Base-by-base conservation (phyloP, 805 yeast genomes). In the Wickerhamomyces tratensis region DNA sequence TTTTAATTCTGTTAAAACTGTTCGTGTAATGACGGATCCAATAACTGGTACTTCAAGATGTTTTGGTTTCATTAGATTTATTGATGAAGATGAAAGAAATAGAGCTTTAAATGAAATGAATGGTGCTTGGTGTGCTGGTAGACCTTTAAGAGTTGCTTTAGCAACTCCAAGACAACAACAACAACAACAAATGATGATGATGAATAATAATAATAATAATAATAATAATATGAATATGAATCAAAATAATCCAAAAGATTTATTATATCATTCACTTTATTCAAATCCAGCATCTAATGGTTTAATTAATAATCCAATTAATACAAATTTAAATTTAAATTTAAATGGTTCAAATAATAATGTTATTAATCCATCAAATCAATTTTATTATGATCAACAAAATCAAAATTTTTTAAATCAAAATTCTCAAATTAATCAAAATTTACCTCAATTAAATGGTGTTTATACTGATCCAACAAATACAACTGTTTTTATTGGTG, bases 11-110 rank as follows among this genome's bases (percentile, higher is more conserved):
- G 82, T 84, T 35, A 82, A 82, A 51, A 83, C 93, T 2, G 93
- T 84, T 7, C 66, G 93, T 46, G 91, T 84, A 10, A 84, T 84
- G 91, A 83, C 93, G 0, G 91, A 84, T 56, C 93, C 93, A 3
- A 73, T 84, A 6, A 73, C 83, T 12, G 89, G 89, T 0, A 74
- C 81, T 29, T 79, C 87, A 3, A 67, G 91, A 49, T 82, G 93
- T 53, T 83, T 83, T 62, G 93, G 93, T 0, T 84, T 84, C 61
- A 88, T 84, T 27, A 65, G 94, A 47, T 84, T 84, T 56, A 74
- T 82, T 25, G 77, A 76, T 49, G 87, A 82, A 48, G 71, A 65
- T 36, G 91, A 83, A 52, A 70, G 91, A 51, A 73, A 74, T 43
- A 59, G 78, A 34, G 91, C 93, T 0, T 65, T 83, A 36, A 63